A percentile compares a stretch with the other conserved stretches of the same genome.
Evolutionary conservation across 805 yeast species (phyloP).

Genomic region (Torulaspora gathmanii): DNA sequence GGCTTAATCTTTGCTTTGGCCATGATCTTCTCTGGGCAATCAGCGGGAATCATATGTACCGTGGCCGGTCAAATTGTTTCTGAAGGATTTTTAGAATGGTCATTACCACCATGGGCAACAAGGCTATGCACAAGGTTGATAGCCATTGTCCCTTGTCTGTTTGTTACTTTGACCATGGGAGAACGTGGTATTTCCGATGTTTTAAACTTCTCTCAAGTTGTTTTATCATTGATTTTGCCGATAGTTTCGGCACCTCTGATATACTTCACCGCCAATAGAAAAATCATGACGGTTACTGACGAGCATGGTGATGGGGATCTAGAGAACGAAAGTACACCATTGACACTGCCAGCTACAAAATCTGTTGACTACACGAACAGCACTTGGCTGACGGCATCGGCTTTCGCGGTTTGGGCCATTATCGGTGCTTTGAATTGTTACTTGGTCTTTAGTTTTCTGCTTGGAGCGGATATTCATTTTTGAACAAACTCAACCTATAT

Average conservation of each 20-base stretch:
- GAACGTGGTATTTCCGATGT: constrained; percentile 74
- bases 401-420: constrained; percentile 62
- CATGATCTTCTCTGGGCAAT: constrained; percentile 83
- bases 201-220: constrained; percentile 78
- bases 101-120: constrained; percentile 75
- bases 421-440: constrained; percentile 70
- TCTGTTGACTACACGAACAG: constrained; percentile 70
- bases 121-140: constrained; percentile 75
- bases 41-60: constrained; percentile 92
- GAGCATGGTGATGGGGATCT: constrained; percentile 31
- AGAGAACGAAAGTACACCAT: constrained; percentile 31
- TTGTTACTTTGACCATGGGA: constrained; percentile 69
- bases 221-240: constrained; percentile 73
- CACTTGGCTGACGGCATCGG: constrained; percentile 45
- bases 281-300: constrained; percentile 57
- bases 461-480: constrained; percentile 51
- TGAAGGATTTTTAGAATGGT: constrained; percentile 81
- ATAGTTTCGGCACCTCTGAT: constrained; percentile 85
- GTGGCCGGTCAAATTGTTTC: constrained; percentile 91
- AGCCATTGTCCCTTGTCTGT: constrained; percentile 79
- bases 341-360: constrained; percentile 18
- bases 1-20: constrained; percentile 88
- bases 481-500: constrained; percentile 19
- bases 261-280: constrained; percentile 67
- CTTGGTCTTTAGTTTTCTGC: constrained; percentile 48